Conservation (phyloP, 2,329 filamentous ascomycete species). For the Graphilbum sp. region DNA sequence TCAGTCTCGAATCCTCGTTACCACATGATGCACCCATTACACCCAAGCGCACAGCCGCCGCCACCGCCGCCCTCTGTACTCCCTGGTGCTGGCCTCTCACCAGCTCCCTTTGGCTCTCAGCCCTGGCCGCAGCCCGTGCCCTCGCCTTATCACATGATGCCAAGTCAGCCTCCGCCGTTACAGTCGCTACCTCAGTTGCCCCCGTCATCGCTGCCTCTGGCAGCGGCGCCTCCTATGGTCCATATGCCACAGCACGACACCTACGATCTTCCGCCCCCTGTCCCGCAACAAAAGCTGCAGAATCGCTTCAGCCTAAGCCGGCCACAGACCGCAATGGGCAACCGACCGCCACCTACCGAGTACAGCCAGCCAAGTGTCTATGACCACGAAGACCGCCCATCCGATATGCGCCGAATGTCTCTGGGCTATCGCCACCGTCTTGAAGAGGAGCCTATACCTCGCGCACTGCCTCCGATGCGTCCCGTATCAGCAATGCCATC, state of each 20-base stretch:
- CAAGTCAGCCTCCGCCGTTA: not conserved
- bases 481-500: slow-evolving; percentile 25
- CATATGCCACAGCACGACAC: not conserved
- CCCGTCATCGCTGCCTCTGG: too few relatives aligned
- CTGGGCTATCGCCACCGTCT: slow-evolving; percentile 20
- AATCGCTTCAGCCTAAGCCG: slow-evolving; percentile 12
- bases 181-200: not conserved
- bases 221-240: too few relatives aligned
- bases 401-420: slow-evolving; percentile 25
- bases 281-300: slow-evolving; percentile 6
- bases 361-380: slow-evolving; percentile 23
- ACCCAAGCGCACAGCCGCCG: slow-evolving; percentile 14
- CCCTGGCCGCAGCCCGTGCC: not conserved
- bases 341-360: slow-evolving; percentile 14
- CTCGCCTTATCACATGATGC: not conserved
- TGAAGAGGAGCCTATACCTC: slow-evolving; percentile 23
- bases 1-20: slow-evolving; percentile 20
- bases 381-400: slow-evolving; percentile 19
- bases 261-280: not conserved
- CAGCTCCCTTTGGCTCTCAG: not conserved
- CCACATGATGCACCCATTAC: slow-evolving; percentile 16
- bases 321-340: slow-evolving; percentile 23
- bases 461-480: slow-evolving; percentile 22
- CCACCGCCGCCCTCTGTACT: not conserved
- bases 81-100: not conserved